Base-by-base conservation (phyloP, 2,329 filamentous ascomycete species). In the Trichoderma citrinoviride region DNA sequence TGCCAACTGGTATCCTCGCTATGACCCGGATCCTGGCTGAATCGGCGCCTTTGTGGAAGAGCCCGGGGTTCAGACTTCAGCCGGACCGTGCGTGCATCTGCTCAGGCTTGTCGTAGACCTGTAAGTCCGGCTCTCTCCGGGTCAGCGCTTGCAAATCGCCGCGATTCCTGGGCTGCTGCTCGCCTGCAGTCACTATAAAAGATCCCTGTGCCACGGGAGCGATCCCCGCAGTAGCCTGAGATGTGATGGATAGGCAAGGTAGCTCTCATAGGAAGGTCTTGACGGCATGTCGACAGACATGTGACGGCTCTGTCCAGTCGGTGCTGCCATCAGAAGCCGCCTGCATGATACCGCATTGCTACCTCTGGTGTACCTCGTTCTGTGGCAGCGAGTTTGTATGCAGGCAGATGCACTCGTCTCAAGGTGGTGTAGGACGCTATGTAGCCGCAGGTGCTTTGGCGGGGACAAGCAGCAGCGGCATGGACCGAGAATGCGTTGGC, bases 221-320 rank as follows among this genome's bases (percentile, higher is more conserved):
- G 52, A 50, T 56, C 61, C 61, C 61, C 50, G 61, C 52, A 56
- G 61, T 64, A 57, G 52, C 53, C 41, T 25, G 44, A 56, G 44
- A 55, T 56, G 61, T 27, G 43, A 64, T 37, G 33, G 33, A 52
- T 44, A n/a, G n/a, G n/a, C n/a, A n/a, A n/a, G n/a, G n/a, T n/a
- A 33, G 52, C 41, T 53, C 53, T 56, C 53, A 49, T 64, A 57
- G 61, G 61, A 64, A 64, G 61, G 61, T 64, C 61, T 64, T 23
- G 49, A 52, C 43, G 33, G 58, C 47, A 57, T 17, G 54, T 40
- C 37, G 54, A 44, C 25, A 44, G 37, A 52, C 37, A 43, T 41
- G 37, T 52, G 47, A 47, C 40, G 58, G 52, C 52, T 44, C 37
- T 37, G 58, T 61, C 47, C 58, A 61, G 47, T 61, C 47, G 58